Evolutionary conservation across 768 basidiomycete genomes (phyloP).

Genomic region (Lentinula lateritia): DNA sequence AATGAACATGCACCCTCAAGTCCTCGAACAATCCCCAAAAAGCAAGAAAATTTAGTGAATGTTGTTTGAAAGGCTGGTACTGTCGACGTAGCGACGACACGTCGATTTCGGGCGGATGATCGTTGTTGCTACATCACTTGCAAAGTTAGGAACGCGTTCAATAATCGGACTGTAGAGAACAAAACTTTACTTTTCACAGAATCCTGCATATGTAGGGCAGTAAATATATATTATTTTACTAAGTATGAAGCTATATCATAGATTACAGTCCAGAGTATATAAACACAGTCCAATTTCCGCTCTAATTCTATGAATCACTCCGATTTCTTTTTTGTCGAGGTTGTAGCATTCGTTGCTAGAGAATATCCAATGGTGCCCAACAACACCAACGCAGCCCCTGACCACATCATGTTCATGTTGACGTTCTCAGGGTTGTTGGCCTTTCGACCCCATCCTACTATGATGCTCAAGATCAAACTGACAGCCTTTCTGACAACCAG

Average conservation of each 20-base stretch:
- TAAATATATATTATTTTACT: too few relatives aligned
- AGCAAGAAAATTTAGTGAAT: too few relatives aligned
- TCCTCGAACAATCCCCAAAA: too few relatives aligned
- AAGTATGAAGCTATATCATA: background rate
- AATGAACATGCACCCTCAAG: too few relatives aligned
- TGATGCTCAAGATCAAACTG: conserved; percentile 70
- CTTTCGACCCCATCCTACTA: conserved; percentile 33
- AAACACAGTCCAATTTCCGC: background rate
- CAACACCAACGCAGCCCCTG: conserved; percentile 63
- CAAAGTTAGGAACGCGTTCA: too few relatives aligned
- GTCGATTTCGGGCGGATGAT: too few relatives aligned
- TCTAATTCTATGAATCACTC: background rate
- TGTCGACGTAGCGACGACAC: too few relatives aligned
- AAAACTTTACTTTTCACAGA: too few relatives aligned
- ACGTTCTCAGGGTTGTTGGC: conserved; percentile 20
- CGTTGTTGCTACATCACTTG: too few relatives aligned
- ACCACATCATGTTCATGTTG: conserved; percentile 53
- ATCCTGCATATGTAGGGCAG: too few relatives aligned
- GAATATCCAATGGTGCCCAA: conserved; percentile 70
- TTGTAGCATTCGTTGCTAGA: conserved; percentile 25
- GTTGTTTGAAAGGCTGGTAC: too few relatives aligned
- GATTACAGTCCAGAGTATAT: background rate
- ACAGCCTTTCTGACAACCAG: conserved; percentile 78
- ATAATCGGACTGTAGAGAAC: too few relatives aligned
- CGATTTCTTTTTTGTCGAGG: conserved; percentile 13